Percentiles rank a stretch among this genome's conserved stretches.
phyloP scores from a whole-genome alignment of 2,329 filamentous ascomycete species.

The Exophiala phaeomuriformis region DNA sequence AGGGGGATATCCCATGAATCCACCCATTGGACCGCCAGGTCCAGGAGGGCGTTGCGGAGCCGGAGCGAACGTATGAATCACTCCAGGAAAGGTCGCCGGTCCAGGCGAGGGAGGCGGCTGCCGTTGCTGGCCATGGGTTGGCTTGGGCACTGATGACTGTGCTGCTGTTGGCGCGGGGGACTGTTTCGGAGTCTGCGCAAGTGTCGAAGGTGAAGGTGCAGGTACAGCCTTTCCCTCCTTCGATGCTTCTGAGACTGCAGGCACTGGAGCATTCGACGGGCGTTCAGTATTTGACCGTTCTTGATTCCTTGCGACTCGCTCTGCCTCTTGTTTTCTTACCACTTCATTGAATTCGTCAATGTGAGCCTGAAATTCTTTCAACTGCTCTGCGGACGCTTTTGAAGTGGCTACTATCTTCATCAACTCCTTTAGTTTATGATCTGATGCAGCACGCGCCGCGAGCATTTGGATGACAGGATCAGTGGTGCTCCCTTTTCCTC shows the following conservation, averaged over 20 bases:
- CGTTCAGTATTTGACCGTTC: slow-evolving; percentile 8
- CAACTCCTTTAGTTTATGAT: slow-evolving; percentile 43
- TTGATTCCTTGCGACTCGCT: slow-evolving; percentile 15
- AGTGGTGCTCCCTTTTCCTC: slow-evolving; percentile 39
- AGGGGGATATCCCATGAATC: slow-evolving; percentile 25
- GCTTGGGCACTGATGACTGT: slow-evolving; percentile 4
- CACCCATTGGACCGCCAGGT: slow-evolving; percentile 8
- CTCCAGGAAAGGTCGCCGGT: slow-evolving; percentile 13
- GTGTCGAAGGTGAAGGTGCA: slow-evolving; percentile 9
- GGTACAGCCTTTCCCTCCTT: slow-evolving; percentile 1
- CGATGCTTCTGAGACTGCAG: background rate
- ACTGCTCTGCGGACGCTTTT: slow-evolving; percentile 43
- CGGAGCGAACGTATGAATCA: slow-evolving; percentile 19
- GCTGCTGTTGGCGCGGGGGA: background rate
- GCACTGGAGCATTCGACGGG: background rate
- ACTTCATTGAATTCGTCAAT: slow-evolving; percentile 47
- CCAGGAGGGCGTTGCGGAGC: slow-evolving; percentile 18
- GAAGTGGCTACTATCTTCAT: slow-evolving; percentile 47
- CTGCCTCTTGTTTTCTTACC: slow-evolving; percentile 30
- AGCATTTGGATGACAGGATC: slow-evolving; percentile 49
- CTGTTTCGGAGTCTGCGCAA: slow-evolving; percentile 8
- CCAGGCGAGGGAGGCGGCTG: slow-evolving; percentile 18
- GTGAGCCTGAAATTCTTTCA: slow-evolving; percentile 45
- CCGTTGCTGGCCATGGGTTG: slow-evolving; percentile 7
- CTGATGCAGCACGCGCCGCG: slow-evolving; percentile 44